Evolutionary conservation across 2,329 filamentous ascomycete species (phyloP), one percentile per base, ranked within the genome.

Genomic region (Podosphaera xanthii): DNA sequence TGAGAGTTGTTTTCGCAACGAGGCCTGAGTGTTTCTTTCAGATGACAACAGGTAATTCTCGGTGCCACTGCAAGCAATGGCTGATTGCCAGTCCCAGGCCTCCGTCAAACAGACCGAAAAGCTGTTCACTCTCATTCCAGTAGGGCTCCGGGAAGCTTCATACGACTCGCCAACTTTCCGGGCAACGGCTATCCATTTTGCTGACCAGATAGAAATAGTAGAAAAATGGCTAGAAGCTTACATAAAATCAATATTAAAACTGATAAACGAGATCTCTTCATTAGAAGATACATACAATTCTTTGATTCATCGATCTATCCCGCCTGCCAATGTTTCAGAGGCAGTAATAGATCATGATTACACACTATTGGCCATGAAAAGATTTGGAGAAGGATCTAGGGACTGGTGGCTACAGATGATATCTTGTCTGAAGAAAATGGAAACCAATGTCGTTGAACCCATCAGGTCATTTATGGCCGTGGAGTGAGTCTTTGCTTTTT

Each of bases 151-250:
- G 73, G 92, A 98, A 78, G 92, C 92, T 57, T 86, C 89, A 30
- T 85, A 97, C 73, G 92, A 98, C 72, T 96, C 90, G 46, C 92
- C 92, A 34, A 94, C 90, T 42, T 97, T 97, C 71, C 87, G 92
- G 64, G 87, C 90, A 54, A 87, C 87, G 31, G 81, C 87, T 49
- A 74, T 85, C 54, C 88, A 96, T 73, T 95, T 95, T 69, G 79
- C 82, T 63, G 92, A 97, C 64, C 91, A 98, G 73, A 81, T 95
- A 67, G 92, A 97, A 64, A 78, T 82, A 59, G 79, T 97, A 61
- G 92, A 97, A 72, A 82, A 81, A 77, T 98, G 92, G 92, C 85
- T 98, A 36, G 89, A 85, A 59, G 77, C 76, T 55, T 86, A 84
- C 67, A 71, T 82, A 61, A 81, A 76, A 69, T 76, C 81, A 12